These are phyloP conservation scores for Populus pruinosa DNA, from an alignment of 345 rosid species.

Conservation along the genomic window DNA sequence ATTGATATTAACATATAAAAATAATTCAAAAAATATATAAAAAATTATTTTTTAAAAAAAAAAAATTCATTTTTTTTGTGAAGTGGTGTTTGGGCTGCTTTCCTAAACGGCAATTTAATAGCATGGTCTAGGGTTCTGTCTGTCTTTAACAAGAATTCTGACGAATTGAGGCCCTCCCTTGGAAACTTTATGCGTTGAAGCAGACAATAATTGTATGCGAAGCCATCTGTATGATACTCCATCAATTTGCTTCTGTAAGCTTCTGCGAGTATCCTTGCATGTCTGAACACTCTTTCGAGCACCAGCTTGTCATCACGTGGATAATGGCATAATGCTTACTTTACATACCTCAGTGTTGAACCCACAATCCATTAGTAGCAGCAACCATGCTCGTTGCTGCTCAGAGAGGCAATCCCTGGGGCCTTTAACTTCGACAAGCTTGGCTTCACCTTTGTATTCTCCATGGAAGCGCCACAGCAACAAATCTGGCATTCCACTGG, in stretches of 20 bases:
- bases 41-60: too few species aligned
- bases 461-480: conserved; percentile 81
- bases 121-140: neutral
- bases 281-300: neutral
- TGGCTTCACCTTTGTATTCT: conserved; percentile 81
- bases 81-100: too few species aligned
- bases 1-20: too few species aligned
- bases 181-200: too few species aligned
- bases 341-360: conserved; percentile 78
- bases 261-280: too few species aligned
- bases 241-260: too few species aligned
- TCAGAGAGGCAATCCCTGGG: conserved; percentile 80
- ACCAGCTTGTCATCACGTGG: neutral
- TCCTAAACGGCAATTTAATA: too few species aligned
- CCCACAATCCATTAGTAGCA: conserved; percentile 80
- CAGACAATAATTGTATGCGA: too few species aligned
- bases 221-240: too few species aligned
- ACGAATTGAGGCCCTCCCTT: too few species aligned
- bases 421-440: conserved; percentile 93
- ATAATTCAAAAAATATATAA: too few species aligned
- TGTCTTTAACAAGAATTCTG: neutral
- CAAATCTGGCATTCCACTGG: conserved; percentile 96
- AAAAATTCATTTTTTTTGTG: too few species aligned
- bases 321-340: conserved; percentile 40
- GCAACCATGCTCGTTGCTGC: conserved; percentile 86